These are phyloP conservation scores for Trametes cinnabarina DNA, from an alignment of 768 basidiomycete genomes.

Conservation along the genomic window DNA sequence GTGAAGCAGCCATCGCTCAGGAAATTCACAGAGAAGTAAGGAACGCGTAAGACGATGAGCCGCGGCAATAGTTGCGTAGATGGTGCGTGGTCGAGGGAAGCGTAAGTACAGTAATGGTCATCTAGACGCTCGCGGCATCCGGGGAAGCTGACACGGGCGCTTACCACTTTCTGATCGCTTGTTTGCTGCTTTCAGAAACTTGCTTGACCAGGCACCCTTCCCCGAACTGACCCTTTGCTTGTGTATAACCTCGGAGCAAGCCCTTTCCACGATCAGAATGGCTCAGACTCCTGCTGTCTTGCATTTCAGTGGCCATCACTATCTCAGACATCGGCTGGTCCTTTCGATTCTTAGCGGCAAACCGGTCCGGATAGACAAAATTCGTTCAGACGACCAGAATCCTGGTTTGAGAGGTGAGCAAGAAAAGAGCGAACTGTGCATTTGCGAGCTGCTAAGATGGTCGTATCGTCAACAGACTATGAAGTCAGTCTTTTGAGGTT, in stretches of 20 bases:
- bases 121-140: constrained; percentile 11
- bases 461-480: constrained; percentile 58
- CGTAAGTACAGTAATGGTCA: neutral
- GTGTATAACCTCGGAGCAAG: neutral
- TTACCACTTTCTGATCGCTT: constrained; percentile 10
- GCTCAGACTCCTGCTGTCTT: constrained; percentile 33
- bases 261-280: constrained; percentile 6
- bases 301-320: constrained; percentile 76
- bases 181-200: neutral
- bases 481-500: constrained; percentile 88
- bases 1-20: constrained; percentile 12
- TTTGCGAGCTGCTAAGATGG: neutral
- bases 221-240: neutral
- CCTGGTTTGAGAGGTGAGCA: constrained; percentile 84
- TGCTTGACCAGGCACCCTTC: neutral
- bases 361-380: constrained; percentile 78
- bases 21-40: neutral
- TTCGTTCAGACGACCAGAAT: constrained; percentile 89
- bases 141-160: constrained; percentile 6
- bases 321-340: constrained; percentile 81
- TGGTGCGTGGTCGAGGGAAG: neutral
- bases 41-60: neutral
- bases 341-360: constrained; percentile 90
- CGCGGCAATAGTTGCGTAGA: neutral
- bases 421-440: neutral